Conservation (phyloP, 2,329 filamentous ascomycete genomes). For the Torrubiellomyces zombiae region DNA sequence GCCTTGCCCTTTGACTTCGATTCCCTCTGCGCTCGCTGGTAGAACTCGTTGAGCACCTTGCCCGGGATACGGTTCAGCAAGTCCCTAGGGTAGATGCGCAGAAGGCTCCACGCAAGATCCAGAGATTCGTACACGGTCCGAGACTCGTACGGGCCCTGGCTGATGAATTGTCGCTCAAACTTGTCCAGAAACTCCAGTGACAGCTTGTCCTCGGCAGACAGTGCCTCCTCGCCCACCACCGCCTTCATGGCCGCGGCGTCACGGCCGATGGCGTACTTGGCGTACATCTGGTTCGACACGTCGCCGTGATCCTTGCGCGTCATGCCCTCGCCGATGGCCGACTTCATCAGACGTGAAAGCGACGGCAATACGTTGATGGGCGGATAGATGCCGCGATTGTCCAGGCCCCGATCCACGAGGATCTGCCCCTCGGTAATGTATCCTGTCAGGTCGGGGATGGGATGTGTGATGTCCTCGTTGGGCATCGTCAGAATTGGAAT, state of each 20-base stretch:
- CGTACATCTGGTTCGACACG: slow-evolving; percentile 98
- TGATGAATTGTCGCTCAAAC: slow-evolving; percentile 91
- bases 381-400: slow-evolving; percentile 96
- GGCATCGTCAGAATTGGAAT: slow-evolving; percentile 99
- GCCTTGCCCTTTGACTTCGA: slow-evolving; percentile 47
- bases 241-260: slow-evolving; percentile 98
- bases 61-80: slow-evolving; percentile 86
- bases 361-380: slow-evolving; percentile 98
- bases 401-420: slow-evolving; percentile 80
- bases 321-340: slow-evolving; percentile 92
- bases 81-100: slow-evolving; percentile 96
- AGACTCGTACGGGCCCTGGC: slow-evolving; percentile 81
- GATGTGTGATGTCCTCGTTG: slow-evolving; percentile 98
- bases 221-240: slow-evolving; percentile 92
- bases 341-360: slow-evolving; percentile 98
- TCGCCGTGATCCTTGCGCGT: slow-evolving; percentile 95
- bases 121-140: slow-evolving; percentile 85
- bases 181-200: slow-evolving; percentile 97
- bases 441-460: slow-evolving; percentile 94
- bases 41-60: slow-evolving; percentile 72
- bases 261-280: slow-evolving; percentile 98
- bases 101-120: slow-evolving; percentile 88
- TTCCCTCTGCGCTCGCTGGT: slow-evolving; percentile 49
- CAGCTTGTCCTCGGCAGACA: slow-evolving; percentile 92
- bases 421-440: slow-evolving; percentile 99